A percentile compares a stretch with the other conserved stretches of the same genome.
phyloP scores from a whole-genome alignment of 2,329 filamentous ascomycete species.

The Penicillium sp. region DNA sequence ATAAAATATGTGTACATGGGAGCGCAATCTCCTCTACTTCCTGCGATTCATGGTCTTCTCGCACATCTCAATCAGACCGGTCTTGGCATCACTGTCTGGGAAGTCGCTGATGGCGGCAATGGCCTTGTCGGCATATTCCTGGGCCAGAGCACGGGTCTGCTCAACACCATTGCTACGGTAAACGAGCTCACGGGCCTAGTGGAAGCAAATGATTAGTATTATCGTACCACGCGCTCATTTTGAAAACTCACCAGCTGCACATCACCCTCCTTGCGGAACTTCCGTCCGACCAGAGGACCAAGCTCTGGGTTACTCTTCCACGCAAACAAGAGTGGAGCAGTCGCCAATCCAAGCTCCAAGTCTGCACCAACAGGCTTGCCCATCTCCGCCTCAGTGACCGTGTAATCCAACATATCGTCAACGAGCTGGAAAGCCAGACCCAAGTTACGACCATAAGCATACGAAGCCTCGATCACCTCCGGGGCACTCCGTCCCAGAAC shows the following conservation, averaged over 20 bases:
- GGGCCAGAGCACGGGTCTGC: conserved; percentile 84
- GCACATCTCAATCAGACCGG: conserved; percentile 89
- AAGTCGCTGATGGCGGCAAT: conserved; percentile 80
- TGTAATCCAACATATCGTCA: conserved; percentile 97
- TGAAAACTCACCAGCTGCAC: conserved; percentile 67
- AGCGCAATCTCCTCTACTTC: conserved; percentile 56
- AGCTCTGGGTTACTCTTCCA: conserved; percentile 88
- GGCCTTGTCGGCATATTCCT: conserved; percentile 87
- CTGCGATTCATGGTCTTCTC: conserved; percentile 84
- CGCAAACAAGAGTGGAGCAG: conserved; percentile 89
- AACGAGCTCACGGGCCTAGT: conserved; percentile 82
- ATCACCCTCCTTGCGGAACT: conserved; percentile 81
- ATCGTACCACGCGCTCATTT: background rate
- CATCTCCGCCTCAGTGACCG: conserved; percentile 75
- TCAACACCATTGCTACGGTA: conserved; percentile 81
- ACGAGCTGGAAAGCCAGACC: conserved; percentile 96
- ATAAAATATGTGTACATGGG: conserved; percentile 22
- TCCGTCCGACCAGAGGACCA: conserved; percentile 84
- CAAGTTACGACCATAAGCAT: conserved; percentile 87
- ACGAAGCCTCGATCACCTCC: conserved; percentile 84
- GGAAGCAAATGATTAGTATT: conserved; percentile 13
- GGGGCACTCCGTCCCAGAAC: conserved; percentile 75
- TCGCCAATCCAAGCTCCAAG: conserved; percentile 87
- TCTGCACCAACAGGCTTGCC: conserved; percentile 96
- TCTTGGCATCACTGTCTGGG: conserved; percentile 92